phyloP scores from a whole-genome alignment of 2,329 filamentous ascomycete species.

The Epichloe coenophiala region DNA sequence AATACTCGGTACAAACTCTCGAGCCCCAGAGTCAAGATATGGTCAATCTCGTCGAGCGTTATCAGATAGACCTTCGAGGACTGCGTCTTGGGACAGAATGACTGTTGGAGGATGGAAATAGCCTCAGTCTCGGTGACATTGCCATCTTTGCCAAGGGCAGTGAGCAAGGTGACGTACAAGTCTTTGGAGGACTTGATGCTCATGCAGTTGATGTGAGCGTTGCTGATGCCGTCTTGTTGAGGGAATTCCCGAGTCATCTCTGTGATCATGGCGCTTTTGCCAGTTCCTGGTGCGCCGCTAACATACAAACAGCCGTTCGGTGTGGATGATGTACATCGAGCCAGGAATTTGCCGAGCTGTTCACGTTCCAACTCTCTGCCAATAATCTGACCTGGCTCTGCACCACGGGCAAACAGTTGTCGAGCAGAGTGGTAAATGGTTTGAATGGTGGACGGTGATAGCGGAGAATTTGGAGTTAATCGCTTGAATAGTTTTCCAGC shows the following conservation, averaged over 20 bases:
- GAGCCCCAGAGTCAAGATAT: conserved; percentile 76
- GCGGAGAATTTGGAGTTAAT: conserved; percentile 62
- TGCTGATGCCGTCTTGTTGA: conserved; percentile 41
- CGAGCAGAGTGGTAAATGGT: conserved; percentile 81
- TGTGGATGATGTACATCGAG: conserved; percentile 42
- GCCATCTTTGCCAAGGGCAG: conserved; percentile 47
- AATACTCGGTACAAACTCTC: conserved; percentile 90
- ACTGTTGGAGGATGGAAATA: conserved; percentile 50
- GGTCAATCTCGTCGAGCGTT: conserved; percentile 88
- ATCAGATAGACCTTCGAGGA: conserved; percentile 57
- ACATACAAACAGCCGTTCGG: conserved; percentile 81
- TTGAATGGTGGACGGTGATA: conserved; percentile 52
- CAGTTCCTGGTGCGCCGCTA: conserved; percentile 88
- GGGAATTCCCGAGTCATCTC: conserved; percentile 55
- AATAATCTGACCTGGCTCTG: conserved; percentile 59
- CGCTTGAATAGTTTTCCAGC: conserved; percentile 63
- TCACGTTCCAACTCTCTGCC: conserved; percentile 58
- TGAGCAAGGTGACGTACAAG: conserved; percentile 66
- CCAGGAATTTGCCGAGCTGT: conserved; percentile 57
- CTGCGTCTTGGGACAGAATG: conserved; percentile 54
- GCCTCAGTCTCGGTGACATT: conserved; percentile 54
- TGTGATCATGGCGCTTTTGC: conserved; percentile 87
- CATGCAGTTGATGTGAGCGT: conserved; percentile 89
- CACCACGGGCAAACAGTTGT: conserved; percentile 72
- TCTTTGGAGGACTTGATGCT: conserved; percentile 83